Percentiles rank a stretch among this genome's conserved stretches.
Evolutionary conservation across 1,284 basidiomycete species (phyloP).

Genomic region (Pseudozyma flocculosa): DNA sequence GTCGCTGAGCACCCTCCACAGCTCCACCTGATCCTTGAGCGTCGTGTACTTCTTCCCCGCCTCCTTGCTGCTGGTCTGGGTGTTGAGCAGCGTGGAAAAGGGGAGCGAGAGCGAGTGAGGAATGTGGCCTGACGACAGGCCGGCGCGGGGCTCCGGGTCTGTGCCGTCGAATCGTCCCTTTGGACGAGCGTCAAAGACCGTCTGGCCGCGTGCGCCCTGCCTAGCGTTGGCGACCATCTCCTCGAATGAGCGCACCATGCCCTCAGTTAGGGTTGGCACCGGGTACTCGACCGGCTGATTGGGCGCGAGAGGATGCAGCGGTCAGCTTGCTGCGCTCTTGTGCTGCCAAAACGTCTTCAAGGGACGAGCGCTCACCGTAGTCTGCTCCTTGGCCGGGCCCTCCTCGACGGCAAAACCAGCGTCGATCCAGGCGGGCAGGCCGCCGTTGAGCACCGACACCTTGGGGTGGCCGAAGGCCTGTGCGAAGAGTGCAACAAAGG

Average conservation of each 20-base stretch:
- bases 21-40: slow-evolving; percentile 51
- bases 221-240: slow-evolving; percentile 75
- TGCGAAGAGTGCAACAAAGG: no score
- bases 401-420: slow-evolving; percentile 32
- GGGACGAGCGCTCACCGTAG: slow-evolving; percentile 1
- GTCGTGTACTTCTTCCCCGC: slow-evolving; percentile 39
- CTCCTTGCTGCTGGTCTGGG: slow-evolving; percentile 56
- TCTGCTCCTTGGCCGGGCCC: slow-evolving; percentile 13
- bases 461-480: slow-evolving; percentile 46
- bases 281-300: slow-evolving; percentile 52
- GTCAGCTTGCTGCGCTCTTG: slow-evolving; percentile 13
- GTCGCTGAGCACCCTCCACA: slow-evolving; percentile 64
- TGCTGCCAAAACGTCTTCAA: not conserved
- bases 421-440: slow-evolving; percentile 50
- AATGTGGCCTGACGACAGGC: slow-evolving; percentile 88
- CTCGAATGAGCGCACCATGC: slow-evolving; percentile 71
- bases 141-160: slow-evolving; percentile 84
- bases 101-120: slow-evolving; percentile 82
- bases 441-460: slow-evolving; percentile 53
- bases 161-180: slow-evolving; percentile 72
- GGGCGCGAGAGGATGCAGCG: not conserved
- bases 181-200: slow-evolving; percentile 85
- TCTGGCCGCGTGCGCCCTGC: slow-evolving; percentile 64
- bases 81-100: slow-evolving; percentile 73
- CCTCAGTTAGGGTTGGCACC: slow-evolving; percentile 63